Evolutionary conservation across 2,329 filamentous ascomycete species (phyloP), one percentile per base, ranked within the genome.

Genomic region (Phaeosphaeria sp.): DNA sequence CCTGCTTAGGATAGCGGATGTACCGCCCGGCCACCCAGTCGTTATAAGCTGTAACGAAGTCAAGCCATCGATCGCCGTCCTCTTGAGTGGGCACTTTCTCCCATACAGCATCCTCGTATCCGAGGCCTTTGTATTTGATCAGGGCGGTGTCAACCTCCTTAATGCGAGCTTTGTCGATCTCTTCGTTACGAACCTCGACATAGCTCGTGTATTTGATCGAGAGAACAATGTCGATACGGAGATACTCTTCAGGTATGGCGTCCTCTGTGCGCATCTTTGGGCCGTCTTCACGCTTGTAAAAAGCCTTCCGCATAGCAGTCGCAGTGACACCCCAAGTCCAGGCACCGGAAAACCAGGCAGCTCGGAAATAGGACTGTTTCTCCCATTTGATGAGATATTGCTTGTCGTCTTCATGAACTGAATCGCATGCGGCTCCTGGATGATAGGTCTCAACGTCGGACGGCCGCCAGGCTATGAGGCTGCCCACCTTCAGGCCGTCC

Each of bases 311-410:
- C 88, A 91, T 96, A 0, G 75, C 56, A 2, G 78, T 68, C 13
- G 84, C 79, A 17, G 86, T 85, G 10, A 90, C 83, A 6, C 93
- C 92, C 82, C 87, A 94, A 0, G 96, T 85, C 95, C 95, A 99
- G 17, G 90, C 84, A 13, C 94, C 95, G 10, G 92, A 87, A 84
- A 92, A 90, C 95, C 96, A 99, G 6, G 82, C 83, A 52, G 91
- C 92, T 63, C 91, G 89, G 62, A 89, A 90, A 70, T 97, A 96
- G 0, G 94, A 97, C 55, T 86, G 83, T 0, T 83, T 82, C 46
- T 90, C 87, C 92, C 93, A 98, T 73, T 95, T 97, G 67, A 99
- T 80, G 2, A 99, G 84, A 70, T 98, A 99, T 66, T 97, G 92
- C 64, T 93, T 93, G n/a, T 90, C 83, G 54, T 92, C 90, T 69